phyloP scores from a whole-genome alignment of 768 basidiomycete genomes.

The Goffeauzyma gilvescens region DNA sequence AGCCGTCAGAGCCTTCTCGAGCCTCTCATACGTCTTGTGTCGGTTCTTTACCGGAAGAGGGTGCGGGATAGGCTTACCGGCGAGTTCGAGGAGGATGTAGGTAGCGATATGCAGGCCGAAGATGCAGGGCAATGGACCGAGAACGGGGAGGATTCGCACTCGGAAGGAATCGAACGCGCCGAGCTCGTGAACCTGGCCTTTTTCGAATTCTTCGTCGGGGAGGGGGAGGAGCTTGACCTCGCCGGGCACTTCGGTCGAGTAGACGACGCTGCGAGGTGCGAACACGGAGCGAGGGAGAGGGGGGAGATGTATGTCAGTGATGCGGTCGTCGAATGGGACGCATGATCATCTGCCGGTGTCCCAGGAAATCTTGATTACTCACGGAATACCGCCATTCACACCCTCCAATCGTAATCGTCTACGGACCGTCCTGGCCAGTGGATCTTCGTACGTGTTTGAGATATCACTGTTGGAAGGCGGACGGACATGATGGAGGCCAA shows the following conservation, averaged over 20 bases:
- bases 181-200: slow-evolving; percentile 73
- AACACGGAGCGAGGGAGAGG: slow-evolving; percentile 32
- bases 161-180: slow-evolving; percentile 81
- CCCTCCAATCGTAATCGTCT: slow-evolving; percentile 37
- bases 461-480: slow-evolving; percentile 45
- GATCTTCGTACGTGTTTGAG: slow-evolving; percentile 78
- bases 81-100: slow-evolving; percentile 68
- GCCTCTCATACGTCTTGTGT: slow-evolving; percentile 59
- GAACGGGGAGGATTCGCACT: slow-evolving; percentile 77
- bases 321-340: not conserved
- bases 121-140: slow-evolving; percentile 70
- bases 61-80: slow-evolving; percentile 61
- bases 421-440: slow-evolving; percentile 77
- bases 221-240: slow-evolving; percentile 77
- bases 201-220: slow-evolving; percentile 75
- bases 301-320: slow-evolving; percentile 5
- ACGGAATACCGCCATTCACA: slow-evolving; percentile 35
- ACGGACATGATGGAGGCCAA: no score
- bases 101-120: slow-evolving; percentile 82
- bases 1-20: slow-evolving; percentile 55
- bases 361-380: slow-evolving; percentile 13
- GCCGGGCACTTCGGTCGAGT: slow-evolving; percentile 81
- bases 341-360: no score
- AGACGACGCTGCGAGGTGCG: slow-evolving; percentile 62
- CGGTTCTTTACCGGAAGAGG: slow-evolving; percentile 72